Percentiles rank a stretch among this genome's conserved stretches.
Conservation (phyloP, 768 basidiomycete species). For the Leccinum barrowsii region DNA sequence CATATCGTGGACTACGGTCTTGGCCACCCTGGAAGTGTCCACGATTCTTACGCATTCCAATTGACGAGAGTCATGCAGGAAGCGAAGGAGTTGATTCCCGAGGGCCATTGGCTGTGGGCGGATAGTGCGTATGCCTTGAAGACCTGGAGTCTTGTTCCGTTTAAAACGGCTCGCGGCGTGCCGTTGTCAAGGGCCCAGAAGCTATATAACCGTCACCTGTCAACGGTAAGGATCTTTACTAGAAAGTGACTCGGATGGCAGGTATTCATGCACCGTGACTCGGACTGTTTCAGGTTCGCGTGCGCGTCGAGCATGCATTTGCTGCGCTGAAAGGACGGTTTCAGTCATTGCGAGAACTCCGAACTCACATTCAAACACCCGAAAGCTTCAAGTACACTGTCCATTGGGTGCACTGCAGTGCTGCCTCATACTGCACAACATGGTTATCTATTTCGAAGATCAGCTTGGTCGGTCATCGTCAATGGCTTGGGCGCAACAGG, state of each 20-base stretch:
- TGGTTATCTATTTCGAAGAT: background rate
- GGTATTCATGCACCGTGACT: background rate
- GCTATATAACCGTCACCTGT: background rate
- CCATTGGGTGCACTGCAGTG: constrained; percentile 1
- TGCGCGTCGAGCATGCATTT: background rate
- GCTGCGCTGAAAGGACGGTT: background rate
- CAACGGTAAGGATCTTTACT: background rate
- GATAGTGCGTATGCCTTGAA: background rate
- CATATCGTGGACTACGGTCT: background rate
- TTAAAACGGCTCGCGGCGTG: background rate
- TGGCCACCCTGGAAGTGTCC: background rate
- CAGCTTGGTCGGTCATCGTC: no score
- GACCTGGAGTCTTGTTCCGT: background rate
- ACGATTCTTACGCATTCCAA: background rate
- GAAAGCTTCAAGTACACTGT: background rate
- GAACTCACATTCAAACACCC: background rate
- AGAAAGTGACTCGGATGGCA: no score
- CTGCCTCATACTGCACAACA: background rate
- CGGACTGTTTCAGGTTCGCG: background rate
- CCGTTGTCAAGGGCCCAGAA: background rate
- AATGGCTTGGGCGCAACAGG: no score
- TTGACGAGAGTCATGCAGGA: background rate
- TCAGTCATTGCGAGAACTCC: background rate
- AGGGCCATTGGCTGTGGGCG: background rate
- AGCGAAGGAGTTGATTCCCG: background rate